Evolutionary conservation across 352 stramenopile species (phyloP).

Genomic region (Aphanomyces stellatus): DNA sequence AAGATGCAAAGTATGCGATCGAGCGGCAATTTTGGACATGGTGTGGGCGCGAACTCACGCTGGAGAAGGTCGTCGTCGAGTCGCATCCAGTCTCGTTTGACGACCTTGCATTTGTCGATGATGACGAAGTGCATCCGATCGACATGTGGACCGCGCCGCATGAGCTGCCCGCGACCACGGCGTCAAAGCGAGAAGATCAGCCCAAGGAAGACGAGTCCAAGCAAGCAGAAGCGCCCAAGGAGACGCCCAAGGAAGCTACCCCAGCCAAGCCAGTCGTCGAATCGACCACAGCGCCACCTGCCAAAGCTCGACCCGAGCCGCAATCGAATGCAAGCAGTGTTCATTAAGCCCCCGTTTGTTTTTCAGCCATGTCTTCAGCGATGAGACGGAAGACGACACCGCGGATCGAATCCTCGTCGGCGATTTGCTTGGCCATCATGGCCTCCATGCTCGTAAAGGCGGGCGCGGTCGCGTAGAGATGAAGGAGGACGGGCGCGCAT

Average conservation of each 20-base stretch:
- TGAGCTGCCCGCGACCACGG: background rate
- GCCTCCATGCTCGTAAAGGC: slow-evolving; percentile 28
- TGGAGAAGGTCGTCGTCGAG: slow-evolving; percentile 11
- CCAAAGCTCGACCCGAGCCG: too few relatives aligned
- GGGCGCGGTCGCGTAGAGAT: slow-evolving; percentile 53
- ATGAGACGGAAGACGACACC: slow-evolving; percentile 77
- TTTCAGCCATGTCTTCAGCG: slow-evolving; percentile 54
- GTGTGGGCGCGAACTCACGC: slow-evolving; percentile 6
- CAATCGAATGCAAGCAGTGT: too few relatives aligned
- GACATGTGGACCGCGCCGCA: background rate
- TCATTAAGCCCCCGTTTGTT: too few relatives aligned
- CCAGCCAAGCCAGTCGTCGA: too few relatives aligned
- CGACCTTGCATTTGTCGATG: background rate
- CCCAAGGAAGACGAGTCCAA: too few relatives aligned
- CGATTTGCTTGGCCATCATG: slow-evolving; percentile 28
- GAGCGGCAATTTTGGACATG: slow-evolving; percentile 19
- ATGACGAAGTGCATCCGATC: background rate
- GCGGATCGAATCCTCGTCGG: slow-evolving; percentile 53
- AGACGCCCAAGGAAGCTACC: background rate
- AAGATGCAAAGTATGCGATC: background rate
- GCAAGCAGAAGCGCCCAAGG: too few relatives aligned
- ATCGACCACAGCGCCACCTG: too few relatives aligned
- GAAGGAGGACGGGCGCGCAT: slow-evolving; percentile 48
- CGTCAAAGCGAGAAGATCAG: background rate
- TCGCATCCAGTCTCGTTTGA: background rate